Percentiles rank a stretch among this genome's conserved stretches.
Evolutionary conservation across 2,329 filamentous ascomycete species (phyloP).

Genomic region (Aspergillus floridensis): DNA sequence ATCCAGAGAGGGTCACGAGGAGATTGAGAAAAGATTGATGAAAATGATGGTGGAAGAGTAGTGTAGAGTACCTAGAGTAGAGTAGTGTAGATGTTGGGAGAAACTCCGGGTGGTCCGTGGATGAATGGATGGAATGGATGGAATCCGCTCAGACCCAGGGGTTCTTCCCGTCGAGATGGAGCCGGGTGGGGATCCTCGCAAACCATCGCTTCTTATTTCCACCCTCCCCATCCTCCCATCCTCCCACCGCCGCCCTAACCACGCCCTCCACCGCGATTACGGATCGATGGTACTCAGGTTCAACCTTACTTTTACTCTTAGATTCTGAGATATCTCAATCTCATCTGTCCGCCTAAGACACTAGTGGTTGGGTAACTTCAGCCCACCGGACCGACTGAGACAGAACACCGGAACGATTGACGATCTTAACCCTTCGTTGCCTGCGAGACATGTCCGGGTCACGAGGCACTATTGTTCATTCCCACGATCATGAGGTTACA

Average conservation of each 20-base stretch:
- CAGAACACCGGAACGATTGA: neutral
- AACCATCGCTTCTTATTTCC: constrained; percentile 1
- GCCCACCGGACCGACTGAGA: neutral
- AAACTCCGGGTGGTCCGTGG: constrained; percentile 1
- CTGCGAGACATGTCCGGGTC: neutral
- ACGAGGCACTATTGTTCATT: neutral
- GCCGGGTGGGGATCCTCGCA: neutral
- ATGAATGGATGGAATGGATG: neutral
- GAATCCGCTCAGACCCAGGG: constrained; percentile 7
- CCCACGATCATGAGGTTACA: neutral
- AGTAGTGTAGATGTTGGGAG: neutral
- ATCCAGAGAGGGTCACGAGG: neutral
- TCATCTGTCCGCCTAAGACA: neutral
- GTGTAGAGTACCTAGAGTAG: neutral
- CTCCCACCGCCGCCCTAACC: no score
- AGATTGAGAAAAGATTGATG: neutral
- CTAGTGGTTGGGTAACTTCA: constrained; percentile 4
- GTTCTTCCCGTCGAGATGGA: constrained; percentile 7
- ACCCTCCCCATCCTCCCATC: neutral
- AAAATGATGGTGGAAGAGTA: neutral
- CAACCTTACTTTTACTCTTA: neutral
- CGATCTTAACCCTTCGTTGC: neutral
- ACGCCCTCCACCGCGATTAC: no score
- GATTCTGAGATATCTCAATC: no score
- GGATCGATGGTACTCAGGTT: neutral